Evolutionary conservation across 2,329 filamentous ascomycete genomes (phyloP), one percentile per base, ranked within the genome.

Genomic region (Colletotrichum cereale): DNA sequence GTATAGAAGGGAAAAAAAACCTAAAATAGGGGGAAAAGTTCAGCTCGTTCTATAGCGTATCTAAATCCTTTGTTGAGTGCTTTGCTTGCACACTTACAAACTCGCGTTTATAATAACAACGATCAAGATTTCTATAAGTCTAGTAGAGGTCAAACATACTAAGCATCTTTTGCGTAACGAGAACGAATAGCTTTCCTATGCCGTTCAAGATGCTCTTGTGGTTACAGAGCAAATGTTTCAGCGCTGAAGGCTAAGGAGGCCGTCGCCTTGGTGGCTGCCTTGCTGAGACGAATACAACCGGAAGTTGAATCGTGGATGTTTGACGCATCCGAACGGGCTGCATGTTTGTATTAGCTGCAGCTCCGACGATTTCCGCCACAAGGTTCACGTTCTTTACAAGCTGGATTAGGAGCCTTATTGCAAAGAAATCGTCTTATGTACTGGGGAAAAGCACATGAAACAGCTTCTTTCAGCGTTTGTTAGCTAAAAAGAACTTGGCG

Each of bases 361-460:
- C n/a, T n/a, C n/a, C n/a, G n/a, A n/a, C n/a, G n/a, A n/a, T n/a
- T n/a, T n/a, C n/a, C n/a, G 61, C 62, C 16, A 56, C 62, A 4
- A 70, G 62, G 6, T 66, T 55, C 11, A 56, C 56, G 5, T 66
- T 70, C 6, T 66, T 44, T 5, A 55, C 62, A 7, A 66, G 48
- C 26, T 70, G n/a, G n/a, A n/a, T n/a, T n/a, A n/a, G n/a, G n/a
- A n/a, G n/a, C n/a, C n/a, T n/a, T n/a, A n/a, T n/a, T n/a, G n/a
- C n/a, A 62, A 0, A 66, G n/a, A 14, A 34, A 62, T 66, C 62
- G n/a, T n/a, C n/a, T n/a, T n/a, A n/a, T n/a, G n/a, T n/a, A n/a
- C n/a, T n/a, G n/a, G n/a, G n/a, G n/a, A n/a, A n/a, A n/a, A n/a
- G n/a, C n/a, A n/a, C n/a, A n/a, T n/a, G n/a, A n/a, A n/a, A n/a